Evolutionary conservation across 2,329 filamentous ascomycete species (phyloP), one percentile per base, ranked within the genome.

Genomic region (Mollisiaceae sp.): DNA sequence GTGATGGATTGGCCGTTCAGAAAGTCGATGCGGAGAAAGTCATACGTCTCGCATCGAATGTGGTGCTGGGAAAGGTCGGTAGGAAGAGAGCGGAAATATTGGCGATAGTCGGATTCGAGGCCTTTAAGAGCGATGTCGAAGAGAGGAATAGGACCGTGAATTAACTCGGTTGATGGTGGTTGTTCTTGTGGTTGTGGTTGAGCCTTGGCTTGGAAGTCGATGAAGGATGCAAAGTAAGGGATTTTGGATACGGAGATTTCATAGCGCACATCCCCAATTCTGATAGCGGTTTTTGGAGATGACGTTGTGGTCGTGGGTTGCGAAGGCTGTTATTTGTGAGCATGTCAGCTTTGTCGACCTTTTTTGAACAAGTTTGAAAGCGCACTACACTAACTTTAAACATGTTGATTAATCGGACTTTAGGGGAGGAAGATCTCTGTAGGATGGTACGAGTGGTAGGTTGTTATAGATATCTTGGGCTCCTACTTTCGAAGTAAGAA

Each of bases 51-150:
- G 54, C 62, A 74, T 43, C 74, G 72, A 66, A 61, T 67, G 36
- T 63, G 70, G 66, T 73, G 62, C n/a, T 67, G 69, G 57, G 66
- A 64, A 65, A 74, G 62, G 22, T 75, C 65, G 45, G 66, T 36
- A 43, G 72, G 60, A 1, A 75, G 64, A 43, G 65, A 68, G 62
- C 71, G 70, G 62, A 74, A 74, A 64, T 72, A 75, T 38, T 72
- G 68, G 61, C 71, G 72, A 59, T 72, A 75, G 65, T 73, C 72
- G 9, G 66, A 72, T 70, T 75, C 66, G 27, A 74, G 65, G 36
- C 73, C 73, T 63, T 75, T 73, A 61, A 75, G 69, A 35, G 71
- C 67, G 22, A 73, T 43, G 55, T 72, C 65, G 56, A 74, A 71
- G 60, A 69, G 72, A 59, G 61, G 36, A 38, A 74, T 74, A 8